These are phyloP conservation scores for Annulohypoxylon maeteangense DNA, from an alignment of 495 filamentous ascomycete genomes.

Conservation along the genomic window DNA sequence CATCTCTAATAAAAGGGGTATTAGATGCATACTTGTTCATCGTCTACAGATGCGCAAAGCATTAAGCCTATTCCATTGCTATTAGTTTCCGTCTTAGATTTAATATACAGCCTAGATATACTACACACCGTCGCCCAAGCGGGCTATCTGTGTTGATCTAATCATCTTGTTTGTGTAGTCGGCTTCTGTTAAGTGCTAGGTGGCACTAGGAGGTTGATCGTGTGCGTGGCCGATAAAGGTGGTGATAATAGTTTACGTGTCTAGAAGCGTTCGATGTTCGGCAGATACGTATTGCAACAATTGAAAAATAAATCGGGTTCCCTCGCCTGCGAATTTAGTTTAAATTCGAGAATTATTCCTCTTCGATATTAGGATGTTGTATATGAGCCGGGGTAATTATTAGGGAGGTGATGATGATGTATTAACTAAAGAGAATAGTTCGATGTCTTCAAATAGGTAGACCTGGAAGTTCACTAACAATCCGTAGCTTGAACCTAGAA, in stretches of 20 bases:
- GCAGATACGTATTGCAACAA: background rate
- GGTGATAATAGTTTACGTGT: slow-evolving; percentile 32
- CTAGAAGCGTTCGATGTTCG: slow-evolving; percentile 23
- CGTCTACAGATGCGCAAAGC: slow-evolving; percentile 94
- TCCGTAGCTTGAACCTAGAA: no score
- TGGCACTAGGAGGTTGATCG: slow-evolving; percentile 3
- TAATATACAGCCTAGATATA: background rate
- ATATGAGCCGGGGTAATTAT: background rate
- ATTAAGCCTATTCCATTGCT: slow-evolving; percentile 73
- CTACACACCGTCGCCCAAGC: slow-evolving; percentile 81
- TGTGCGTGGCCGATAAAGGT: slow-evolving; percentile 1
- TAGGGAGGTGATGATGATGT: background rate
- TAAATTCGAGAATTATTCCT: slow-evolving; percentile 2
- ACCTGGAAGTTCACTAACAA: background rate
- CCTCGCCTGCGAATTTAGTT: background rate
- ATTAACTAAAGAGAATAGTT: background rate
- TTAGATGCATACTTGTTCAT: slow-evolving; percentile 71
- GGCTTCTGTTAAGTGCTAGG: background rate
- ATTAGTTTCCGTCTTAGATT: slow-evolving; percentile 22
- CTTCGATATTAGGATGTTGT: background rate
- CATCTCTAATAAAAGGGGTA: background rate
- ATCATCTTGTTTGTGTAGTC: slow-evolving; percentile 71
- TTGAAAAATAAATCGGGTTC: background rate
- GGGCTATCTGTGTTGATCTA: slow-evolving; percentile 91
- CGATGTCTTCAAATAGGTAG: background rate